Base-by-base conservation (phyloP, 805 yeast genomes). In the Suhomyces kilbournensis region DNA sequence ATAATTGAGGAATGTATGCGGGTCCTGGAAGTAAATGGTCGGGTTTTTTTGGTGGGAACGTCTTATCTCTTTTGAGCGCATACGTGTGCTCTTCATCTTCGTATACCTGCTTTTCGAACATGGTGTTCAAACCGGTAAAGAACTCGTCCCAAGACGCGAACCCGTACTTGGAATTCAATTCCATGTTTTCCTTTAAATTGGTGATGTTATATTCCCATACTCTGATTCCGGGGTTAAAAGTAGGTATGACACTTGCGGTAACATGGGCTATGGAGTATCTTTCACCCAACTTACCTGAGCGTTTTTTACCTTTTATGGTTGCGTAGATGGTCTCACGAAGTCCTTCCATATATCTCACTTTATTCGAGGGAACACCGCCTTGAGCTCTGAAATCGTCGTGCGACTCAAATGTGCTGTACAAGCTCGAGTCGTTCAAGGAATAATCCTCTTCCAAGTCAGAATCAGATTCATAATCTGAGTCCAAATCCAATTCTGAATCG, bases 141-240 rank as follows among this genome's bases (percentile, higher is more conserved):
- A 87, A 85, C 3, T 59, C 62, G 48, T 72, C 76, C 94, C 94
- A 88, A 6, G 86, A 77, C 53, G 73, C 74, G 57, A 57, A 70
- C 14, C 51, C 38, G 46, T 50, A 17, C 28, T 52, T 45, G 25
- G 60, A 51, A 19, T 52, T 53, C 28, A 48, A 44, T 40, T 57
- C 59, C 15, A 57, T 52, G 17, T 56, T 58, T 35, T 62, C 60
- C n/a, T 65, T 70, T 45, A 87, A 63, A 1, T 76, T 85, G 0
- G 89, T 79, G 35, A 81, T 79, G 62, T 90, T 90, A 66, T 90
- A 90, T 65, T 90, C 96, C 94, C 96, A 90, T 2, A 90, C 83
- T 56, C 96, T 75, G 55, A 90, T 63, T 4, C 91, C 89, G 4
- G 97, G 91, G 58, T 88, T 88, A 69, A 85, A 90, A 0, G 96